A percentile compares a stretch with the other conserved stretches of the same genome.
Evolutionary conservation across 192 early-diverging fungal genomes (phyloP).

Genomic region (Mortierella hygrophila): DNA sequence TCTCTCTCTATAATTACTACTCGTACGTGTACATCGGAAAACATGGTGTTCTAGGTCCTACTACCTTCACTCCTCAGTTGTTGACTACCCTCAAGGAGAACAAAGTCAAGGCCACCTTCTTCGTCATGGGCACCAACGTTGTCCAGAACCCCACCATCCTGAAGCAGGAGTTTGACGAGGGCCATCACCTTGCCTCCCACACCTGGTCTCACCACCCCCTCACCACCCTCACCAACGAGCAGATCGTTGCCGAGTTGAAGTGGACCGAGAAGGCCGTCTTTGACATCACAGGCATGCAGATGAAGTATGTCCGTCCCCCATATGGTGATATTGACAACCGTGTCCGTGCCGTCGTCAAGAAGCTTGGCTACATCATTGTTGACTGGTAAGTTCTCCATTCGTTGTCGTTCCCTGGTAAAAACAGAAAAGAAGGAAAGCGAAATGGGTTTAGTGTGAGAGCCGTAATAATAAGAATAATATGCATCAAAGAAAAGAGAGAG

Average conservation of each 20-base stretch:
- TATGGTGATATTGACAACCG: constrained; percentile 72
- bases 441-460: background rate
- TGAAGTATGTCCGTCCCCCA: constrained; percentile 67
- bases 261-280: constrained; percentile 64
- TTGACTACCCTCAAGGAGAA: constrained; percentile 53
- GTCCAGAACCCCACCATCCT: constrained; percentile 53
- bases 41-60: constrained; percentile 55
- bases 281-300: constrained; percentile 56
- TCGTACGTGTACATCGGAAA: background rate
- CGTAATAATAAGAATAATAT: background rate
- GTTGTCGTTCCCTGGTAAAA: constrained; percentile 2
- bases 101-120: constrained; percentile 65
- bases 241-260: constrained; percentile 73
- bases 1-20: background rate
- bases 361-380: constrained; percentile 64
- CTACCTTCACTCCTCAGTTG: constrained; percentile 46
- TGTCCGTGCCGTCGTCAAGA: constrained; percentile 62
- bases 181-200: constrained; percentile 60
- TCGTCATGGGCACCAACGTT: constrained; percentile 64
- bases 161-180: constrained; percentile 50
- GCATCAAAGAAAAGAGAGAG: background rate
- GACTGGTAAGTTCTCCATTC: constrained; percentile 29
- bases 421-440: background rate
- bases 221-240: constrained; percentile 65
- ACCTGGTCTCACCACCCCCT: constrained; percentile 71